Evolutionary conservation across 2,329 filamentous ascomycete genomes (phyloP).

Genomic region (Xylariales sp.): DNA sequence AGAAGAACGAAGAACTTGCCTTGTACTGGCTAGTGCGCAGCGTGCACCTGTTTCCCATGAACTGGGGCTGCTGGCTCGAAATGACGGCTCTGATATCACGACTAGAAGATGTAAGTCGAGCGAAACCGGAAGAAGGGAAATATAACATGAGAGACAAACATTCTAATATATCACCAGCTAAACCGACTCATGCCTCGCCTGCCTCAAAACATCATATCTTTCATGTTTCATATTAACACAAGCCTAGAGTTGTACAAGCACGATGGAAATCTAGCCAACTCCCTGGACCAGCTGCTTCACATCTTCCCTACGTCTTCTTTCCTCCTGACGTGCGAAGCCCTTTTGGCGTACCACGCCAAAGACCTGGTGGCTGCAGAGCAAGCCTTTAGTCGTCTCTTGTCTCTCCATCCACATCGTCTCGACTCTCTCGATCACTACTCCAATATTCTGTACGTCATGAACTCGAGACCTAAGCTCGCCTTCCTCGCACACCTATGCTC

Average conservation of each 20-base stretch:
- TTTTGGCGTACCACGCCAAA: conserved; percentile 88
- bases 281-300: conserved; percentile 69
- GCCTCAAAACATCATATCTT: conserved; percentile 86
- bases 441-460: conserved; percentile 94
- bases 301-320: conserved; percentile 90
- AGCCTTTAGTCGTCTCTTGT: conserved; percentile 74
- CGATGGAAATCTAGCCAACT: conserved; percentile 67
- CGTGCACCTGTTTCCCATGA: conserved; percentile 86
- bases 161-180: conserved; percentile 48
- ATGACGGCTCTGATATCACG: conserved; percentile 75
- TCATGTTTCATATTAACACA: conserved; percentile 89
- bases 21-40: conserved; percentile 84
- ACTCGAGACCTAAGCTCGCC: conserved; percentile 79
- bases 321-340: conserved; percentile 81
- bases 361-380: conserved; percentile 65
- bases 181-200: conserved; percentile 67
- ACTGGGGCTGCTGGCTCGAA: conserved; percentile 97
- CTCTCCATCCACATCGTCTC: conserved; percentile 68
- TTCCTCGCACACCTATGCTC: conserved; percentile 90
- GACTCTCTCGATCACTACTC: conserved; percentile 95
- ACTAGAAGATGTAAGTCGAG: conserved; percentile 68
- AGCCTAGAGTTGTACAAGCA: conserved; percentile 91
- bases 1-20: conserved; percentile 83
- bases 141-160: neutral
- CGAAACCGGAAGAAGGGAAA: neutral